phyloP scores from a whole-genome alignment of 192 early-diverging fungal species.

The Obelidium mucronatum region DNA sequence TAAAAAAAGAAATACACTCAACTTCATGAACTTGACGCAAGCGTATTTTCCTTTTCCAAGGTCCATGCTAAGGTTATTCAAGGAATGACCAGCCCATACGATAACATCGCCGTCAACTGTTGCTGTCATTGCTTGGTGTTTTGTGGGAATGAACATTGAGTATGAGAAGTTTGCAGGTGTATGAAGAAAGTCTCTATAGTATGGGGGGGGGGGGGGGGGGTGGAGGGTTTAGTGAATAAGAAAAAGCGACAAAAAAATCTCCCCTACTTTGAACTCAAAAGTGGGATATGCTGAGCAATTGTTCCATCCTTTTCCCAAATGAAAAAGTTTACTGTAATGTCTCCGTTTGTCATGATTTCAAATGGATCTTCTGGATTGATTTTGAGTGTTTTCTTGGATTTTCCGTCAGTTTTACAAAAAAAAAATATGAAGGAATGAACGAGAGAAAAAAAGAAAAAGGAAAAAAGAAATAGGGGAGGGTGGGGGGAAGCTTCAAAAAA shows the following conservation, averaged over 20 bases:
- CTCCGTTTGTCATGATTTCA: constrained; percentile 58
- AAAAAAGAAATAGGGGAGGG: not conserved
- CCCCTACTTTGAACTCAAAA: constrained; percentile 59
- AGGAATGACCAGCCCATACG: constrained; percentile 52
- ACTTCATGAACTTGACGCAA: constrained; percentile 61
- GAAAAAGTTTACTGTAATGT: constrained; percentile 53
- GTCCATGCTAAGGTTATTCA: constrained; percentile 57
- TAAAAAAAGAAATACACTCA: not conserved
- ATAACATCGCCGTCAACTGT: constrained; percentile 61
- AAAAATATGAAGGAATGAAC: too few species aligned
- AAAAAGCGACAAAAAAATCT: not conserved
- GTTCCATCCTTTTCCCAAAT: constrained; percentile 41
- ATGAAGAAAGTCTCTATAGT: constrained; percentile 58
- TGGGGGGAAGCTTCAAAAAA: not conserved
- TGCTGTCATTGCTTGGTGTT: constrained; percentile 52
- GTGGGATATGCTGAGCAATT: constrained; percentile 52
- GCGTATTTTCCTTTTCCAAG: constrained; percentile 57
- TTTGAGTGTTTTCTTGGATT: constrained; percentile 46
- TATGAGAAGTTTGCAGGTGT: constrained; percentile 47
- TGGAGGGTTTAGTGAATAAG: too few species aligned
- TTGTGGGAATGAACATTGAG: constrained; percentile 56
- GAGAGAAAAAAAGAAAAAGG: not conserved
- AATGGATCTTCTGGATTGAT: constrained; percentile 56
- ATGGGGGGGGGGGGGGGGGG: too few species aligned
- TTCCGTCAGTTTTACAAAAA: not conserved